Evolutionary conservation across 495 filamentous ascomycete species (phyloP), one percentile per base, ranked within the genome.

Genomic region (Penicillium lagena): DNA sequence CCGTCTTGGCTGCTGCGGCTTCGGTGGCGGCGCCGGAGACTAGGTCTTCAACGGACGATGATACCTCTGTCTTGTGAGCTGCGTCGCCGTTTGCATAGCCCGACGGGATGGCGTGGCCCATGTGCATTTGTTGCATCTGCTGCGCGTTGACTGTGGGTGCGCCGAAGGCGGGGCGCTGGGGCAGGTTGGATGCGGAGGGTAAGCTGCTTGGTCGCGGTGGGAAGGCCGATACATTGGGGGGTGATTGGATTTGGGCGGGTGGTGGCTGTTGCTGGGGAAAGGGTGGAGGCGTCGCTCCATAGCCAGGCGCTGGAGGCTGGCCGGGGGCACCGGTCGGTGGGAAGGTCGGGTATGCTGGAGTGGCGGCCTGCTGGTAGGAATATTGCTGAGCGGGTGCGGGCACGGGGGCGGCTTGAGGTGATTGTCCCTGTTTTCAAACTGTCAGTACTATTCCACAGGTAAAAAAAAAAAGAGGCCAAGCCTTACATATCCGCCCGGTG

Each of bases 51-150:
- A 82, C 71, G 8, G 82, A 78, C 13, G 73, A 70, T 12, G 73
- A 65, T 55, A 74, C 43, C 29, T 56, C 55, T 1, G 58, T 30
- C 56, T 30, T 58, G 44, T 47, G 58, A 30, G 55, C 59, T 63
- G 47, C 63, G 35, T 64, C 58, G 41, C 66, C 68, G 40, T 68
- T 70, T n/a, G 68, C 52, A 27, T 57, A 54, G 35, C 62, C 60
- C 7, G 28, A 29, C 31, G 37, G 62, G 56, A 37, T 40, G 62
- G 72, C 70, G 35, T 76, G 69, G 29, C 80, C 80, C 68, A 77
- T 72, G 55, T 86, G 82, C 70, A 83, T 72, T 56, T 79, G 75
- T 45, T 80, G 78, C 71, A 83, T 75, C 44, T 81, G 78, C 45
- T 72, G 75, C 8, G 73, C 63, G 50, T 79, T 78, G 35, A 80